Base-by-base conservation (phyloP, 768 basidiomycete species). In the Mycena floridula region DNA sequence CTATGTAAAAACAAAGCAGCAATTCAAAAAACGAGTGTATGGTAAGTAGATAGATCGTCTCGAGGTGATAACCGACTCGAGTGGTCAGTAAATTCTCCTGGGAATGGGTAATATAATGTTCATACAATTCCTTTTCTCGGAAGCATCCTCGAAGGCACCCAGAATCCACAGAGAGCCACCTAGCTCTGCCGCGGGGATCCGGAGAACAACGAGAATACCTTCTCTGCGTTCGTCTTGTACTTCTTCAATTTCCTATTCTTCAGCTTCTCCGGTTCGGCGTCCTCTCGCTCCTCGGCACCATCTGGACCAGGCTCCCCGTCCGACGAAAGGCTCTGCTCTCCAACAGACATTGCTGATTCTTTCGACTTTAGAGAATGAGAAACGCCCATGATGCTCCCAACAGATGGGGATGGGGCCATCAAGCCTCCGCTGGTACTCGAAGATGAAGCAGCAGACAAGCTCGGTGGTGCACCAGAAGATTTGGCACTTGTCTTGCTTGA, bases 191-290 rank as follows among this genome's bases (percentile, higher is more conserved):
- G 13, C 22, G 76, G 46, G 76, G 83, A 48, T 18, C 22, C 43
- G 35, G 83, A 82, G 62, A 91, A 90, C 50, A 91, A 68, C 25
- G 87, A 87, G 46, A 91, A 72, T 44, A 91, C 76, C 52, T 90
- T 90, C 69, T 89, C 88, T 3, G 89, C 87, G 49, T 82, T 85
- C 58, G 89, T 82, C 67, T 89, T 90, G 69, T 88, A 87, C 67
- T 82, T 89, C 73, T 83, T 86, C 62, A 88, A 61, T 63, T 85
- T 89, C 70, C 78, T 87, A 56, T 62, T 80, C 76, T 76, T 82
- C 49, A 68, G 68, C 58, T 78, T 60, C 25, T 56, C 53, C 30
- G 61, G 40, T 38, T 58, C 46, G 45, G 55, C 52, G 39, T 49
- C 37, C 2, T 54, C 50, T 5, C 63, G 62, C 39, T 20, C 35